Evolutionary conservation across 2,329 filamentous ascomycete genomes (phyloP).

Genomic region (Ophiocordyceps camponoti-leonardi): DNA sequence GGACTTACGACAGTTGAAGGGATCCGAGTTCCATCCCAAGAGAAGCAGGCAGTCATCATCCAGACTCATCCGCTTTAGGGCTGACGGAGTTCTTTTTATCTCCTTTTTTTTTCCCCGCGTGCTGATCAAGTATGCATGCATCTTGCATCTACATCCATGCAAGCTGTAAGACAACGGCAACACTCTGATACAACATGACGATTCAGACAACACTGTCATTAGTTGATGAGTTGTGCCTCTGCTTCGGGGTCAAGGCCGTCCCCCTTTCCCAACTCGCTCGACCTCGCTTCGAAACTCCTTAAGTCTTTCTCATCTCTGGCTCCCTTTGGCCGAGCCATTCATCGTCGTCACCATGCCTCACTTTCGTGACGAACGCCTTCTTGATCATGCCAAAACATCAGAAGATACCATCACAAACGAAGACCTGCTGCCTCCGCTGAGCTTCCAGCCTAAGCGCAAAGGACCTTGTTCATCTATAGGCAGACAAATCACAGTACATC

Average conservation of each 20-base stretch:
- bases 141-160: neutral
- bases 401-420: neutral
- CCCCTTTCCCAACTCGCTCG: too few species aligned
- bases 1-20: too few species aligned
- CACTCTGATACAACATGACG: neutral
- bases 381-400: neutral
- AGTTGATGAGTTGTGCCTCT: neutral
- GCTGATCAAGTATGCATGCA: neutral
- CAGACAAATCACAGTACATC: constrained; percentile 1
- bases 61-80: too few species aligned
- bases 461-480: neutral
- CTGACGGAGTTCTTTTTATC: neutral
- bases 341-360: constrained; percentile 1
- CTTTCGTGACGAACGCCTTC: neutral
- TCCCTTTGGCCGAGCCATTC: neutral
- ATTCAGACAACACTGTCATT: neutral
- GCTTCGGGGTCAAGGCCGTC: neutral
- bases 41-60: too few species aligned
- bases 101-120: neutral
- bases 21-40: too few species aligned
- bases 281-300: too few species aligned
- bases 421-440: neutral
- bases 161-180: neutral
- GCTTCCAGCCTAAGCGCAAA: neutral
- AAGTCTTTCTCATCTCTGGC: neutral